Evolutionary conservation across 441 rosid species (phyloP).

Genomic region (Breynia disticha): DNA sequence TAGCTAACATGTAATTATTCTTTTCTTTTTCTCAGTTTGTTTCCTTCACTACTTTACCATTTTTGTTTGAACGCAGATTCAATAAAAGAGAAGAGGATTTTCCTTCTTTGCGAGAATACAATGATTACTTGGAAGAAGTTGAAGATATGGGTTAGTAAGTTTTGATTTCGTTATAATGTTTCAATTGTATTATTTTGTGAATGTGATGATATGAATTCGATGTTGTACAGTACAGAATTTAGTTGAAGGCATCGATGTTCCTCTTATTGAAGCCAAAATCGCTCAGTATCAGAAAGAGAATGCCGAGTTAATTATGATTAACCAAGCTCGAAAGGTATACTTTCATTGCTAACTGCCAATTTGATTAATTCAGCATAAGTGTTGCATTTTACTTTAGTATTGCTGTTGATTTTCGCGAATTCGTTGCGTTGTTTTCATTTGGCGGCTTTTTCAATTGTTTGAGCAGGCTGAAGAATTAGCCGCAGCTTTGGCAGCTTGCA

Average conservation of each 20-base stretch:
- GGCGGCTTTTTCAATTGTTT: conserved; percentile 11
- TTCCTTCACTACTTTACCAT: background rate
- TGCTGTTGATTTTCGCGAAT: background rate
- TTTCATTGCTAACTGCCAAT: conserved; percentile 38
- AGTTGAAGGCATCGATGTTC: conserved; percentile 62
- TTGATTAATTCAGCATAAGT: conserved; percentile 61
- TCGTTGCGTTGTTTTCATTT: conserved; percentile 3
- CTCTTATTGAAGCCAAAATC: conserved; percentile 64
- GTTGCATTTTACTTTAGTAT: conserved; percentile 26
- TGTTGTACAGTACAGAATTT: conserved; percentile 46
- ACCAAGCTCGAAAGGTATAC: conserved; percentile 70
- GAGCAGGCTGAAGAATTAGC: conserved; percentile 85
- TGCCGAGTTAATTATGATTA: conserved; percentile 77
- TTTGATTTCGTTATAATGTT: background rate
- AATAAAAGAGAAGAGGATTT: conserved; percentile 89
- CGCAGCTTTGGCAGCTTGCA: conserved; percentile 77
- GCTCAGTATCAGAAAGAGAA: conserved; percentile 67
- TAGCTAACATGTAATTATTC: conserved; percentile 50
- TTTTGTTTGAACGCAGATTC: conserved; percentile 32
- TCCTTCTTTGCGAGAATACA: conserved; percentile 61
- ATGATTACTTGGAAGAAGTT: conserved; percentile 92
- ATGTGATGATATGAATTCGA: conserved; percentile 6
- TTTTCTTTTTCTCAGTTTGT: background rate
- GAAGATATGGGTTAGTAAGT: conserved; percentile 92
- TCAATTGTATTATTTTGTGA: conserved; percentile 2